Percentiles rank a stretch among this genome's conserved stretches.
Evolutionary conservation across 176 grass and related monocot species (phyloP).

Genomic region (Juncus inflexus): DNA sequence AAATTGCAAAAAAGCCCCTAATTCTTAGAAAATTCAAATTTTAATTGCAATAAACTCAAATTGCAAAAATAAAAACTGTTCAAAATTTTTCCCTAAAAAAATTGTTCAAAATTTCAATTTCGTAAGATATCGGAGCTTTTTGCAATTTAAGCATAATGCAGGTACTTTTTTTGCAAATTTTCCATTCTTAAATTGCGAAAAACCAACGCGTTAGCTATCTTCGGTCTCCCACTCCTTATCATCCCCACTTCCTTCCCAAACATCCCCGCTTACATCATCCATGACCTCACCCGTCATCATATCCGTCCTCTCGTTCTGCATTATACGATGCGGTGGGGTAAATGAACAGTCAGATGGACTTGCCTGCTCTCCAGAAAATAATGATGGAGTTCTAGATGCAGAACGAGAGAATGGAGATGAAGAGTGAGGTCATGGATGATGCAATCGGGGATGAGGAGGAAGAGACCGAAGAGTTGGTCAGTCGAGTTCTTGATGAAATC

Average conservation of each 20-base stretch:
- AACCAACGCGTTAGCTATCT: too few relatives aligned
- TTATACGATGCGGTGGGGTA: conserved; percentile 43
- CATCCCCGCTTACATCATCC: conserved; percentile 65
- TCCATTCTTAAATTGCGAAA: too few relatives aligned
- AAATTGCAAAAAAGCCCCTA: too few relatives aligned
- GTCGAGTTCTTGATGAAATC: conserved; percentile 79
- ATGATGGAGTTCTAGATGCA: conserved; percentile 72
- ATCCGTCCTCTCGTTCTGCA: conserved; percentile 69
- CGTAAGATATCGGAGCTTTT: too few relatives aligned
- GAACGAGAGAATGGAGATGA: conserved; percentile 73
- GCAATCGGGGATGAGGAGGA: conserved; percentile 70
- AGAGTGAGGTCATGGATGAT: conserved; percentile 59
- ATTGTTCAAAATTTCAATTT: too few relatives aligned
- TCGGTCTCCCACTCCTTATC: too few relatives aligned
- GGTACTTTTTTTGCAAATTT: too few relatives aligned
- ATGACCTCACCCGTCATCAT: conserved; percentile 57
- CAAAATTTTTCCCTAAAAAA: too few relatives aligned
- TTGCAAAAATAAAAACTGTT: too few relatives aligned
- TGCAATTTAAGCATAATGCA: too few relatives aligned
- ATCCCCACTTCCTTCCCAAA: conserved; percentile 54
- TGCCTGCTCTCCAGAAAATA: conserved; percentile 61
- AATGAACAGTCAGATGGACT: conserved; percentile 73
- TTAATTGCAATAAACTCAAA: too few relatives aligned
- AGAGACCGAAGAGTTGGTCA: conserved; percentile 75
- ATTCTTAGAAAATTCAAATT: too few relatives aligned